These are phyloP conservation scores for Alternaria burnsii DNA, from an alignment of 2,329 filamentous ascomycete genomes.

Conservation along the genomic window DNA sequence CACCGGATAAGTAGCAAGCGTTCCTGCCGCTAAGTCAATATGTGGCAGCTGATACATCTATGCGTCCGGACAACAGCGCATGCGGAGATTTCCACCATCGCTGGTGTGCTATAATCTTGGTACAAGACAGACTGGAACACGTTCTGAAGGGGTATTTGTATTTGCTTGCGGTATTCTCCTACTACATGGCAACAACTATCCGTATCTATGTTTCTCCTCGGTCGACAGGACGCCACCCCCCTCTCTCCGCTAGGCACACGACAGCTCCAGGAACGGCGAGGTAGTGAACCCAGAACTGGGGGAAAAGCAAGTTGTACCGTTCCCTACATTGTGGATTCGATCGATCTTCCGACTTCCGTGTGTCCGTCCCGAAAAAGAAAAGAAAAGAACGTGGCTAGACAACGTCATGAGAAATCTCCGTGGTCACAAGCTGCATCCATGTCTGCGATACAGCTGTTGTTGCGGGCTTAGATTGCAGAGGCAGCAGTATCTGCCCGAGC, in stretches of 20 bases:
- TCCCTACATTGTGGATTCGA: not conserved
- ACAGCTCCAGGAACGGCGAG: constrained; percentile 2
- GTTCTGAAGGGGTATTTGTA: not conserved
- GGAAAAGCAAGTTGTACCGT: constrained; percentile 12
- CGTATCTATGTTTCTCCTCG: constrained; percentile 3
- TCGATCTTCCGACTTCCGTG: constrained; percentile 1
- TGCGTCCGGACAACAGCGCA: not conserved
- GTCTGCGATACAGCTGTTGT: not conserved
- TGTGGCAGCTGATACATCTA: constrained; percentile 1
- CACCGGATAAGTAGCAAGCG: not conserved
- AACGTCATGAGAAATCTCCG: not conserved
- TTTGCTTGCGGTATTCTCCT: not conserved
- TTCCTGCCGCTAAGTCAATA: not conserved
- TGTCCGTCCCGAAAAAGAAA: constrained; percentile 5
- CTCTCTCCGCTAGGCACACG: not conserved
- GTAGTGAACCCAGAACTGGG: not conserved
- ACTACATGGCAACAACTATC: not conserved
- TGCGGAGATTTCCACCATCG: not conserved
- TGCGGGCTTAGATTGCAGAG: not conserved
- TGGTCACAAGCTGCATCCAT: not conserved
- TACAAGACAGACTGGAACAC: not conserved
- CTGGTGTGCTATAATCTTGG: constrained; percentile 3
- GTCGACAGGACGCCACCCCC: not conserved
- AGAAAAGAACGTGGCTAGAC: not conserved
- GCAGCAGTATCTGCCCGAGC: constrained; percentile 5